Conservation (phyloP, 164 flowering plant species). For the Aristolochia californica region DNA sequence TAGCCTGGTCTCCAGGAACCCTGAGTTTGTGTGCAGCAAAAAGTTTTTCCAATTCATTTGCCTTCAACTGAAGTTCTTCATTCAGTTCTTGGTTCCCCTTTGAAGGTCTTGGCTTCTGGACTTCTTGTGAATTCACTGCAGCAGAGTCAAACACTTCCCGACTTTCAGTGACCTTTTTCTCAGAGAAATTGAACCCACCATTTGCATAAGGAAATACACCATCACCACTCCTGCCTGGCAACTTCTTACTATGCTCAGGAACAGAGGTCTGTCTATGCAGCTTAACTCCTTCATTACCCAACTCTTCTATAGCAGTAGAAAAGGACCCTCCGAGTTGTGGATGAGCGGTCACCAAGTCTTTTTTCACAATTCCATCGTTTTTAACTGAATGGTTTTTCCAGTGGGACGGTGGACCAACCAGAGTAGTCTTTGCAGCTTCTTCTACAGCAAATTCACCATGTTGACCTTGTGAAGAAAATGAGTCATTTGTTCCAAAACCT, state of each 20-base stretch:
- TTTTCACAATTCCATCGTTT: slow-evolving; percentile 18
- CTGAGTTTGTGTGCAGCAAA: slow-evolving; percentile 95
- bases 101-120: slow-evolving; percentile 56
- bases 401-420: slow-evolving; percentile 16
- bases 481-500: slow-evolving; percentile 20
- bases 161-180: slow-evolving; percentile 22
- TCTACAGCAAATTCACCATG: not conserved
- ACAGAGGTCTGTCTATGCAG: slow-evolving; percentile 35
- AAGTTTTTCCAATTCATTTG: slow-evolving; percentile 90
- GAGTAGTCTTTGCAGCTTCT: slow-evolving; percentile 37
- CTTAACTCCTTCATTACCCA: slow-evolving; percentile 27
- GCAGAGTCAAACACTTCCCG: slow-evolving; percentile 21
- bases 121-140: slow-evolving; percentile 23
- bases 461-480: slow-evolving; percentile 12
- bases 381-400: slow-evolving; percentile 1
- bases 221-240: slow-evolving; percentile 25
- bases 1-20: slow-evolving; percentile 64
- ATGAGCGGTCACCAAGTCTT: not conserved
- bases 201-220: slow-evolving; percentile 16
- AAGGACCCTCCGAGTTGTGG: slow-evolving; percentile 3
- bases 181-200: slow-evolving; percentile 13
- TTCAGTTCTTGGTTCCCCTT: slow-evolving; percentile 83
- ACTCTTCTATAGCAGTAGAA: slow-evolving; percentile 25
- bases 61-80: slow-evolving; percentile 86
- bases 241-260: slow-evolving; percentile 34